Percentiles rank a stretch among this genome's conserved stretches.
These are phyloP conservation scores for Aspergillus sp. DNA, from an alignment of 2,329 filamentous ascomycete species.

Conservation along the genomic window DNA sequence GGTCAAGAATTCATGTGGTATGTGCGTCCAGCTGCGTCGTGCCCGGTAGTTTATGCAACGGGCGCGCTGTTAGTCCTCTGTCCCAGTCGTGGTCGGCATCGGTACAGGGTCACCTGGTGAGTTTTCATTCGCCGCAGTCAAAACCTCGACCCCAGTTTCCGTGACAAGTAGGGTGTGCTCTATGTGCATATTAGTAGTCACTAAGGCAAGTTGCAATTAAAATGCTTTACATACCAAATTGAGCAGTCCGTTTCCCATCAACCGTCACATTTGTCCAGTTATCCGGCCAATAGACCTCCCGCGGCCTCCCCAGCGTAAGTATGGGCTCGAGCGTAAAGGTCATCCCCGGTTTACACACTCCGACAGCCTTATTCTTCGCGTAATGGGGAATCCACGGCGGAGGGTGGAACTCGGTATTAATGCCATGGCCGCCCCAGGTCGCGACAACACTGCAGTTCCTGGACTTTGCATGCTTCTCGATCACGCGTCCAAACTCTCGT, in stretches of 20 bases:
- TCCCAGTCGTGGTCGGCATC: slow-evolving; percentile 42
- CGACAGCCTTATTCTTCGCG: slow-evolving; percentile 91
- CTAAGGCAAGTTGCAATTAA: neutral
- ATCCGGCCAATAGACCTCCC: slow-evolving; percentile 90
- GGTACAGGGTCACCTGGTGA: slow-evolving; percentile 69
- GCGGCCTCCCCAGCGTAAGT: slow-evolving; percentile 80
- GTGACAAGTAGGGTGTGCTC: slow-evolving; percentile 81
- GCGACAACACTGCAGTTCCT: slow-evolving; percentile 78
- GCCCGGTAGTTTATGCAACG: no score
- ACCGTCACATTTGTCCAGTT: slow-evolving; percentile 91
- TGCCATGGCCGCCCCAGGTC: slow-evolving; percentile 89
- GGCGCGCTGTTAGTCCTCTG: no score
- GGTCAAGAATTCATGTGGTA: no score
- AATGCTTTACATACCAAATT: slow-evolving; percentile 58
- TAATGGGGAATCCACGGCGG: slow-evolving; percentile 92
- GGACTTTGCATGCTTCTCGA: slow-evolving; percentile 84
- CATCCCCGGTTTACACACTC: slow-evolving; percentile 87
- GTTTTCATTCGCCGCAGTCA: slow-evolving; percentile 66
- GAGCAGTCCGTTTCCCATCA: slow-evolving; percentile 84
- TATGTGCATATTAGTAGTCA: slow-evolving; percentile 16
- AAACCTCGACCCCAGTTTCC: slow-evolving; percentile 71
- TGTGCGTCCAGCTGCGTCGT: no score
- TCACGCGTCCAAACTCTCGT: slow-evolving; percentile 78
- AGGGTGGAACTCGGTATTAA: slow-evolving; percentile 85
- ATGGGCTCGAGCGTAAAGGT: slow-evolving; percentile 97